Evolutionary conservation across 345 rosid genomes (phyloP), one percentile per base, ranked within the genome.

Genomic region (Ceriops zippeliana): DNA sequence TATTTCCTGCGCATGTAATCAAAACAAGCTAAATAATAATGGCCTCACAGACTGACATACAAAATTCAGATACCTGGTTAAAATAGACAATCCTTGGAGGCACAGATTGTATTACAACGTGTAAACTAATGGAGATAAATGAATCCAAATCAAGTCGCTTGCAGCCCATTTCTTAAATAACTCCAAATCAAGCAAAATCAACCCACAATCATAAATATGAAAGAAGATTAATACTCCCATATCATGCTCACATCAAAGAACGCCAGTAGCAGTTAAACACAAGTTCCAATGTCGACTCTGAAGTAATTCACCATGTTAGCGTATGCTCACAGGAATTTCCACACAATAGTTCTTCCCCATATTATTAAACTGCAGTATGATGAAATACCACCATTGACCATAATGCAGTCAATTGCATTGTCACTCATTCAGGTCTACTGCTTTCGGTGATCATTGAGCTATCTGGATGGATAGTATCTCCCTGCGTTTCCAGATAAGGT

Each of bases 401-500:
- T 32, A 22, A 53, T 27, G 54, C 69, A n/a, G 62, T 37, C 35
- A 62, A 62, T 30, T 49, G 56, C 24, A 5, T 17, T 20, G 52
- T 22, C 63, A 62, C 47, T 63, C 70, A 26, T 67, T 58, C 35
- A 9, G 51, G 56, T 58, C 49, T 75, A 64, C 68, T 73, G 73
- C 76, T 75, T 75, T 42, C 49, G 1, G 69, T 34, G 13, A 62
- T 70, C 67, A 49, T 61, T 37, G 81, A 81, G 71, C 53, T 54
- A 30, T 81, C 82, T 1, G 80, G 75, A 35, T 70, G 83, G 52
- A 61, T 76, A 65, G 27, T 17, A 69, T 70, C 71, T n/a, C 78
- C 49, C 3, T 42, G 49, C 4, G 49, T 42, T 42, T 42, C 49
- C 49, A 42, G 49, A 42, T 42, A 42, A 3, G 49, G 49, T 42